These are phyloP conservation scores for Lecanicillium sp. DNA, from an alignment of 2,329 filamentous ascomycete species.

Conservation along the genomic window DNA sequence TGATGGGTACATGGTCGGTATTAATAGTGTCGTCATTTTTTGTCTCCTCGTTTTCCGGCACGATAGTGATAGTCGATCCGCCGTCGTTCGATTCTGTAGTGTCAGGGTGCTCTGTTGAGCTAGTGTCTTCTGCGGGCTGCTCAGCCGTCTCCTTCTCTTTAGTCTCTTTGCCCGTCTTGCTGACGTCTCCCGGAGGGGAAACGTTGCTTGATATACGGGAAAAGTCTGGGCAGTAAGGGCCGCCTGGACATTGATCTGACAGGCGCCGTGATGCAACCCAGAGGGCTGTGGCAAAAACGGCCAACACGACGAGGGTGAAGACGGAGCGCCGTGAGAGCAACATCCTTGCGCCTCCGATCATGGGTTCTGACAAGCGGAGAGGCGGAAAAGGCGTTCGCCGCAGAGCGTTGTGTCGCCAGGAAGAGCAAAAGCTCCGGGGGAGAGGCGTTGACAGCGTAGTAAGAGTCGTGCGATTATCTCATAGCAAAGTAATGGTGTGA, in stretches of 20 bases:
- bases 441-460: too few relatives aligned
- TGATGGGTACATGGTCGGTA: too few relatives aligned
- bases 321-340: constrained; percentile 21
- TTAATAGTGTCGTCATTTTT: too few relatives aligned
- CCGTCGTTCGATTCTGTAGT: neutral
- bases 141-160: neutral
- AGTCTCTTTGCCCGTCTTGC: neutral
- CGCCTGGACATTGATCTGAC: constrained; percentile 20
- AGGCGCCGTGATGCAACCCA: constrained; percentile 25
- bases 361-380: constrained; percentile 3
- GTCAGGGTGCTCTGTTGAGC: neutral
- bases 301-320: constrained; percentile 17
- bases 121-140: neutral
- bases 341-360: constrained; percentile 16
- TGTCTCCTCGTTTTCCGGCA: neutral
- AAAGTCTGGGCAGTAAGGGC: constrained; percentile 17
- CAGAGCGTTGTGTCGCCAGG: too few relatives aligned
- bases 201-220: constrained; percentile 5
- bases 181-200: neutral
- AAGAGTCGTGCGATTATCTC: too few relatives aligned
- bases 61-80: neutral
- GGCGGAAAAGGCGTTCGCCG: too few relatives aligned
- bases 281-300: constrained; percentile 21
- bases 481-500: too few relatives aligned
- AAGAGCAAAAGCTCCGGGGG: too few relatives aligned